A percentile compares a stretch with the other conserved stretches of the same genome.
Evolutionary conservation across 108 stramenopile genomes (phyloP).

Genomic region (Pseudonitzschia pungens): DNA sequence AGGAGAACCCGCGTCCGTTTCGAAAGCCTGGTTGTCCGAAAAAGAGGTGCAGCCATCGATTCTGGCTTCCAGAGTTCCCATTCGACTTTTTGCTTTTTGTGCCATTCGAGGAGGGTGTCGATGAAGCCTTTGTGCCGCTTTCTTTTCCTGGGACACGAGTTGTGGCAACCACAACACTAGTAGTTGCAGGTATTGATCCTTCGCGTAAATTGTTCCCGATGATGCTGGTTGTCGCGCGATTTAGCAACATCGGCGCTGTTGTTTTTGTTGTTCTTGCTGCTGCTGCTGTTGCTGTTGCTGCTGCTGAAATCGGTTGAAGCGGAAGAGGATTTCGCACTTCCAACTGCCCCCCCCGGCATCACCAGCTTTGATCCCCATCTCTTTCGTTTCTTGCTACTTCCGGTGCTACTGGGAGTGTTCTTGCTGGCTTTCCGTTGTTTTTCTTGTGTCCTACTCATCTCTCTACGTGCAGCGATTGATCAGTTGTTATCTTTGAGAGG

Average conservation of each 20-base stretch:
- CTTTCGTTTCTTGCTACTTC: not conserved
- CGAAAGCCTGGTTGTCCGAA: not conserved
- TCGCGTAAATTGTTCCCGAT: not conserved
- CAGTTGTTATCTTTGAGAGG: no score
- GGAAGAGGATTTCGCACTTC: not conserved
- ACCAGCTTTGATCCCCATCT: not conserved
- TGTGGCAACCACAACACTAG: not conserved
- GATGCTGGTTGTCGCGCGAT: not conserved
- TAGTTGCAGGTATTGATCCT: not conserved
- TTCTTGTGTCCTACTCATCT: not conserved
- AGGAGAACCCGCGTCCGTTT: not conserved
- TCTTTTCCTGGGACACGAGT: no score
- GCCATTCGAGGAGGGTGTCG: not conserved
- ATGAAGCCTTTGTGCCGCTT: no score
- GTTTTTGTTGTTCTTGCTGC: not conserved
- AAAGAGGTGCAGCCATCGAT: slow-evolving; percentile 2
- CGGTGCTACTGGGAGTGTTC: not conserved
- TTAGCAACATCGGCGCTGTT: not conserved
- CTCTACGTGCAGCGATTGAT: no score
- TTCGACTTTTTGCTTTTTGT: not conserved
- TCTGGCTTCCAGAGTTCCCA: not conserved
- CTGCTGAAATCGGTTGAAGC: not conserved
- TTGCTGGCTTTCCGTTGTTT: not conserved
- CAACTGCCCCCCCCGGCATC: not conserved
- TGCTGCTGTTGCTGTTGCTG: slow-evolving; percentile 1